phyloP scores from a whole-genome alignment of 2,329 filamentous ascomycete species.

The Alternaria infectoria region DNA sequence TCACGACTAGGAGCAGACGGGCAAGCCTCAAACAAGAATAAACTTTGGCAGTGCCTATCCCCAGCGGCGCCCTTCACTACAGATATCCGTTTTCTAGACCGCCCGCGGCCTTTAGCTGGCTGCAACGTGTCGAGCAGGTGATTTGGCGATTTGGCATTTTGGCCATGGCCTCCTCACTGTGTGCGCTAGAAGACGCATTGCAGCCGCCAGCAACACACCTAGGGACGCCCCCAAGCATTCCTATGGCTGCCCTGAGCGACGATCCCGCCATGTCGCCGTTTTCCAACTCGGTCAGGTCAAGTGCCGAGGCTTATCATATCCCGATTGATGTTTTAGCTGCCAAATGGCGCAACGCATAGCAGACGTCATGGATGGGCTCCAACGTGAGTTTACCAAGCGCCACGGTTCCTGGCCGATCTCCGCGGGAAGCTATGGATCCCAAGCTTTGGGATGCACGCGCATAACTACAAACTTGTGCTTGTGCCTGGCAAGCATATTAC shows the following conservation, averaged over 20 bases:
- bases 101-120: background rate
- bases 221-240: slow-evolving; percentile 8
- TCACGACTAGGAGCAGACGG: slow-evolving; percentile 1
- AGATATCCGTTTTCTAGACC: background rate
- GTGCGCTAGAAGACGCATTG: slow-evolving; percentile 14
- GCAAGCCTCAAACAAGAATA: slow-evolving; percentile 2
- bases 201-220: slow-evolving; percentile 15
- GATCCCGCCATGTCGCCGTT: slow-evolving; percentile 3
- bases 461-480: slow-evolving; percentile 5
- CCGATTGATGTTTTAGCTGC: slow-evolving; percentile 23
- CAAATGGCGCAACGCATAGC: slow-evolving; percentile 25
- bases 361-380: slow-evolving; percentile 36
- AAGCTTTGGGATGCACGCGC: slow-evolving; percentile 8
- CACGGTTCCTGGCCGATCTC: slow-evolving; percentile 20
- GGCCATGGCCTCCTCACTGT: background rate
- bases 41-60: background rate
- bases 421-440: slow-evolving; percentile 20
- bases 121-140: background rate
- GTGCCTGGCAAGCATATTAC: slow-evolving; percentile 9
- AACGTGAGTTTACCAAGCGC: slow-evolving; percentile 28
- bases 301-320: slow-evolving; percentile 7
- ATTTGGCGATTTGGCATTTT: background rate
- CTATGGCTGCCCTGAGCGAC: slow-evolving; percentile 2
- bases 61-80: background rate
- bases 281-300: background rate